A percentile compares a stretch with the other conserved stretches of the same genome.
Evolutionary conservation across 305 asterid genomes (phyloP).

Genomic region (Ilex paraguariensis): DNA sequence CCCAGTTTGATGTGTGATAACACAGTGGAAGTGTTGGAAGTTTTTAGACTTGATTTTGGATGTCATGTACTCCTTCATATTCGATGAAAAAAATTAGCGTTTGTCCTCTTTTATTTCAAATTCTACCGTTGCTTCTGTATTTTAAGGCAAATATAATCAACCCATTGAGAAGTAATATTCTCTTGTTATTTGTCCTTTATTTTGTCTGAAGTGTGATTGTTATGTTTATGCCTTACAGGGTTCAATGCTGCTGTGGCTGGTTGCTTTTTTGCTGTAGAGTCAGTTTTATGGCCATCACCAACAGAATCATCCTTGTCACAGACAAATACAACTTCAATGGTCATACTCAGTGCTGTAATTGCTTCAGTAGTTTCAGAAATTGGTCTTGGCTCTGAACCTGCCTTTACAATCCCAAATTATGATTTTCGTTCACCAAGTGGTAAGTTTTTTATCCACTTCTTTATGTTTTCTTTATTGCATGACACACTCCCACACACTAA

Average conservation of each 20-base stretch:
- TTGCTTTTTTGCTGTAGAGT: conserved; percentile 94
- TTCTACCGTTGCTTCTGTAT: background rate
- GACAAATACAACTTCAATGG: conserved; percentile 91
- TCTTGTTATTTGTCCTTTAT: conserved; percentile 1
- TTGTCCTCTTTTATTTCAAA: background rate
- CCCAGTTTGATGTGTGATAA: too few species aligned
- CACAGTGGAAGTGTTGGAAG: background rate
- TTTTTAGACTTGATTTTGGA: background rate
- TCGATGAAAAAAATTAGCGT: background rate
- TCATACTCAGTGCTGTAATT: conserved; percentile 90
- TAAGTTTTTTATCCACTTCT: conserved; percentile 22
- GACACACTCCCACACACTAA: too few species aligned
- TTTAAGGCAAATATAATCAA: background rate
- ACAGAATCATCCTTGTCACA: conserved; percentile 64
- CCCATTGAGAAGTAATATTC: background rate
- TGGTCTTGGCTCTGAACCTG: conserved; percentile 95
- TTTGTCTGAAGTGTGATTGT: conserved; percentile 4
- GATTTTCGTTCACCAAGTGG: conserved; percentile 98
- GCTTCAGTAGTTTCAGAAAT: conserved; percentile 88
- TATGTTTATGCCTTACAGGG: conserved; percentile 34
- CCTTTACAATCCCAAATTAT: conserved; percentile 80
- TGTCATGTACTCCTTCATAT: background rate
- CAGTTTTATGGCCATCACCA: conserved; percentile 93
- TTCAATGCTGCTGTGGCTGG: conserved; percentile 98
- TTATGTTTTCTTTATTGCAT: background rate